These are phyloP conservation scores for Salvia sclarea DNA, from an alignment of 305 asterid species.

Conservation along the genomic window DNA sequence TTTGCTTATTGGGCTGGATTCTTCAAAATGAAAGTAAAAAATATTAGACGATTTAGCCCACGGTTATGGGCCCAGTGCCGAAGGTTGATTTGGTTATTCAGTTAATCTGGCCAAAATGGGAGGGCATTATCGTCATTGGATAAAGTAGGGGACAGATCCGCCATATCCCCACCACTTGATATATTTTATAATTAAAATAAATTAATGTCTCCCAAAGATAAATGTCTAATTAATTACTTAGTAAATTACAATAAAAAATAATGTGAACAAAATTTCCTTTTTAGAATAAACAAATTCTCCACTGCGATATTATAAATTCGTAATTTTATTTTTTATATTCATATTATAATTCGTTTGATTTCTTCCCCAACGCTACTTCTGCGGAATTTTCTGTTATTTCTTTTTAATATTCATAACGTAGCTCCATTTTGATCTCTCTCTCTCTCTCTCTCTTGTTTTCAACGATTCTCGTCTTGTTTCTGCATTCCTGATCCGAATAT, in stretches of 20 bases:
- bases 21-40: too few relatives aligned
- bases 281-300: too few relatives aligned
- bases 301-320: not conserved
- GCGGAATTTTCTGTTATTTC: conserved; percentile 53
- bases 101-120: not conserved
- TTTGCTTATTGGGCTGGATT: too few relatives aligned
- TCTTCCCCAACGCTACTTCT: conserved; percentile 63
- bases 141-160: not conserved
- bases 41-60: not conserved
- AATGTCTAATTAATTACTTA: not conserved
- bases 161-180: conserved; percentile 29
- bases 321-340: conserved; percentile 19
- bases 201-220: not conserved
- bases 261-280: too few relatives aligned
- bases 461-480: conserved; percentile 43
- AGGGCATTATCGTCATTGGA: conserved; percentile 33
- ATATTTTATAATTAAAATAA: not conserved
- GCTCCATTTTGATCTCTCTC: conserved; percentile 37
- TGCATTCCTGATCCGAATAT: conserved; percentile 45
- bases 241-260: not conserved
- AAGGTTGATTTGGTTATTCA: not conserved
- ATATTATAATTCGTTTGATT: conserved; percentile 38
- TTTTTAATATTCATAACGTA: conserved; percentile 35
- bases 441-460: conserved; percentile 45
- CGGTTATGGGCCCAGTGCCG: not conserved